Percentiles rank a stretch among this genome's conserved stretches.
Evolutionary conservation across 78 protist species (phyloP).

Genomic region (Pelomyxa schiedti): DNA sequence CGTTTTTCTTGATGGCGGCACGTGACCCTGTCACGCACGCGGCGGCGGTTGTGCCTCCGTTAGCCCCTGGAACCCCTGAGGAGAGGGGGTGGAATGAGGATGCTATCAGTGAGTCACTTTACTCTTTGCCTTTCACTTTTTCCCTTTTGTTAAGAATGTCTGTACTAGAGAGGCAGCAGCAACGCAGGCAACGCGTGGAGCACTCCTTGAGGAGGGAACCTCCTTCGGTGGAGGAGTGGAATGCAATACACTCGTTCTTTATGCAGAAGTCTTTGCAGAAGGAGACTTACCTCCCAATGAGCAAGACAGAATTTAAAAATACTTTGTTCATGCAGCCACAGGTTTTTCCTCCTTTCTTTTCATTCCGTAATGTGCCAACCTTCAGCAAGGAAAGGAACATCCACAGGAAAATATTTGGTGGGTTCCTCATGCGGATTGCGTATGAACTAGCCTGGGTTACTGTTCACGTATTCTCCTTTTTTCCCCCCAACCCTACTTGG

Average conservation of each 20-base stretch:
- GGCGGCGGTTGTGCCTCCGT: background rate
- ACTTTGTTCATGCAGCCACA: background rate
- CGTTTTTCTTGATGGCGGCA: constrained; percentile 6
- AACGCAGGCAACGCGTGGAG: background rate
- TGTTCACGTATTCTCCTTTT: background rate
- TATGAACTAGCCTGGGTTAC: constrained; percentile 1
- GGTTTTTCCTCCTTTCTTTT: background rate
- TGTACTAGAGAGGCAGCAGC: background rate
- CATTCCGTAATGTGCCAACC: background rate
- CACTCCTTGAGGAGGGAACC: background rate
- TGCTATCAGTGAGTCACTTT: too few species aligned
- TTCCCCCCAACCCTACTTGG: background rate
- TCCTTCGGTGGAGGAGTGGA: constrained; percentile 1
- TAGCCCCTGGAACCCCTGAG: background rate
- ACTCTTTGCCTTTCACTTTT: too few species aligned
- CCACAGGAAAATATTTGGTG: constrained; percentile 3
- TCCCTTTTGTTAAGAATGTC: too few species aligned
- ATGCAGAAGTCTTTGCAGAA: background rate
- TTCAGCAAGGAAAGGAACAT: constrained; percentile 4
- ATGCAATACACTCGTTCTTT: background rate
- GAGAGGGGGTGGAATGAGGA: background rate
- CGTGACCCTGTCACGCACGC: background rate
- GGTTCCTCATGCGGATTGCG: background rate
- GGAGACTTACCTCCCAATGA: background rate
- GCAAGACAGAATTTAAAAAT: background rate